phyloP scores from a whole-genome alignment of 345 rosid species.

The Fremontodendron californicum region DNA sequence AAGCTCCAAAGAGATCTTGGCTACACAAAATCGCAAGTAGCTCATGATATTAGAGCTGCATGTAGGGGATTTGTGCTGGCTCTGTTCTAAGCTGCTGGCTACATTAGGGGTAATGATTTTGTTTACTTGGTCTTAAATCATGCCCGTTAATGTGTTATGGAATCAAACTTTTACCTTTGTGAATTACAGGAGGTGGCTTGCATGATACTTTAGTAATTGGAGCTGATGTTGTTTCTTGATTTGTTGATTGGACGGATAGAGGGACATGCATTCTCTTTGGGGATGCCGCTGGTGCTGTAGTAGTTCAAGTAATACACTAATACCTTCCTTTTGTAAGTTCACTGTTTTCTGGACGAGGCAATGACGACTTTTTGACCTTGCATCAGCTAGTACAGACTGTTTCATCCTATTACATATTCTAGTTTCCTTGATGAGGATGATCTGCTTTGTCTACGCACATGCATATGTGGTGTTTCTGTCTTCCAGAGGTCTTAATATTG shows the following conservation, averaged over 20 bases:
- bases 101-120: conserved; percentile 68
- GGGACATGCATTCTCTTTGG: too few species aligned
- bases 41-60: conserved; percentile 93
- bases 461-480: not conserved
- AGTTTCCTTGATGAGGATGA: not conserved
- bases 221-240: conserved; percentile 82
- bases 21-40: conserved; percentile 70
- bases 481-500: too few species aligned
- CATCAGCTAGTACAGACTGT: not conserved
- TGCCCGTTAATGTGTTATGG: conserved; percentile 8
- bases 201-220: conserved; percentile 82
- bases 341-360: not conserved
- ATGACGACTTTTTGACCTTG: not conserved
- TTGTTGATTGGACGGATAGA: too few species aligned
- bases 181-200: conserved; percentile 70
- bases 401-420: not conserved
- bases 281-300: conserved; percentile 90
- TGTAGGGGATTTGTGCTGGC: conserved; percentile 93
- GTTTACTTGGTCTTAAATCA: conserved; percentile 8
- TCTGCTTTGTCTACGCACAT: not conserved
- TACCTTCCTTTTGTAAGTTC: not conserved
- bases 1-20: conserved; percentile 89
- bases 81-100: conserved; percentile 85
- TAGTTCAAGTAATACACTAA: conserved; percentile 78
- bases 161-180: not conserved